Conservation (phyloP, 2,329 filamentous ascomycete species). For the Ceratocystis albifundus region DNA sequence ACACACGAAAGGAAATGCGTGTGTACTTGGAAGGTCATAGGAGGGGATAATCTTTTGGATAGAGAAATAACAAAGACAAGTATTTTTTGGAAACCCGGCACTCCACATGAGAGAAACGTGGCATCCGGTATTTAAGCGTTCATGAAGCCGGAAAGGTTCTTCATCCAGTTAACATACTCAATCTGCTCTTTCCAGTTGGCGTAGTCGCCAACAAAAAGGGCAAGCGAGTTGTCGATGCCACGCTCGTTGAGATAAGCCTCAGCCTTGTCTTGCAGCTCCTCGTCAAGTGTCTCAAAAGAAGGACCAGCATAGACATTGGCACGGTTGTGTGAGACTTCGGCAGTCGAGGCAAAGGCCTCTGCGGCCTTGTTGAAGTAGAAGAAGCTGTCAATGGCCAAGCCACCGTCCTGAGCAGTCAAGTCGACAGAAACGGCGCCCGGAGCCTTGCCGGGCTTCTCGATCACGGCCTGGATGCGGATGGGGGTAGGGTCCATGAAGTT, state of each 20-base stretch:
- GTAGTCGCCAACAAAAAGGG: constrained; percentile 87
- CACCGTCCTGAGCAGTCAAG: constrained; percentile 72
- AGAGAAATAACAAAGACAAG: not conserved
- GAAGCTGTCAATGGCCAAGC: constrained; percentile 80
- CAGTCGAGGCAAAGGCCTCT: constrained; percentile 61
- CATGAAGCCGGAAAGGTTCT: constrained; percentile 67
- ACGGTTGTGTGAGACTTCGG: constrained; percentile 66
- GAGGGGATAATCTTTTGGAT: not conserved
- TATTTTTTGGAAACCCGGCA: not conserved
- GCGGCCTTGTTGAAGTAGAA: constrained; percentile 73
- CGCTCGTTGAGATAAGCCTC: constrained; percentile 93
- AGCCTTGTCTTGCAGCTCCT: constrained; percentile 84
- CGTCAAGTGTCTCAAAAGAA: constrained; percentile 85
- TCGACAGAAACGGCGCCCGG: constrained; percentile 73
- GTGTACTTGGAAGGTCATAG: not conserved
- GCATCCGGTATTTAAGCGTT: constrained; percentile 50
- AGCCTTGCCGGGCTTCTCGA: constrained; percentile 69
- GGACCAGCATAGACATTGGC: constrained; percentile 79
- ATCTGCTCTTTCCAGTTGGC: constrained; percentile 97
- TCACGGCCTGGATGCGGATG: constrained; percentile 70
- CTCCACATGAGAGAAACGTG: not conserved
- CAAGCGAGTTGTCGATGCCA: constrained; percentile 75
- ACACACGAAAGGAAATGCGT: not conserved
- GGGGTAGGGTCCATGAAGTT: constrained; percentile 46
- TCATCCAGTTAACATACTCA: constrained; percentile 87